These are phyloP conservation scores for Lactarius sp. DNA, from an alignment of 768 basidiomycete species.

Conservation along the genomic window DNA sequence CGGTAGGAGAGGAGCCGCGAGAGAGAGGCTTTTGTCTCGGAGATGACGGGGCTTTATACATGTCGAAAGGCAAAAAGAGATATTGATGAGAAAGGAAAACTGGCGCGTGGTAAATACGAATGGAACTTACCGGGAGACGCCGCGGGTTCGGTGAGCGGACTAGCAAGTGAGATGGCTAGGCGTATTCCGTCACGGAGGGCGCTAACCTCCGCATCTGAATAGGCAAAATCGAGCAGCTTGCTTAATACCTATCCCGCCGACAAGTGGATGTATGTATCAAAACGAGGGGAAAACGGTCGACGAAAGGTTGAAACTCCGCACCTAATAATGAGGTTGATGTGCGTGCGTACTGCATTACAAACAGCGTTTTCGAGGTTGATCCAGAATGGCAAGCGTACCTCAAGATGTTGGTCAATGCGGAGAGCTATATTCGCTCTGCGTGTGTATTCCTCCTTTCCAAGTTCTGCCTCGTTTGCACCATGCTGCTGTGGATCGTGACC, in stretches of 20 bases:
- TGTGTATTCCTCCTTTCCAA: constrained; percentile 61
- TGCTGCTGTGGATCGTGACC: constrained; percentile 62
- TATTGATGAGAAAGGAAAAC: constrained; percentile 23
- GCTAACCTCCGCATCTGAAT: constrained; percentile 62
- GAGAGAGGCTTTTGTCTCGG: constrained; percentile 28
- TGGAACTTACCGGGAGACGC: constrained; percentile 49
- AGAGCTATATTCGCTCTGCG: constrained; percentile 71
- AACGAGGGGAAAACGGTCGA: constrained; percentile 5
- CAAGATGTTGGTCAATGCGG: constrained; percentile 74
- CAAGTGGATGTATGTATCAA: constrained; percentile 3
- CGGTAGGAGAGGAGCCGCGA: constrained; percentile 38
- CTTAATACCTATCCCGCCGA: constrained; percentile 56
- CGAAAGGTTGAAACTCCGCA: constrained; percentile 26
- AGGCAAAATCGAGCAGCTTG: constrained; percentile 74
- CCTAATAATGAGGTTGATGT: constrained; percentile 13
- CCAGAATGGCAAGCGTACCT: constrained; percentile 46
- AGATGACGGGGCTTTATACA: constrained; percentile 31
- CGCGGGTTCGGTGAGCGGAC: constrained; percentile 41
- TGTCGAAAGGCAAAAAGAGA: constrained; percentile 12
- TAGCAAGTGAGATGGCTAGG: constrained; percentile 46
- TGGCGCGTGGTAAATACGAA: constrained; percentile 25
- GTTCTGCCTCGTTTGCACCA: constrained; percentile 53
- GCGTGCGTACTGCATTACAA: constrained; percentile 3
- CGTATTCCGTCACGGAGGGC: constrained; percentile 70
- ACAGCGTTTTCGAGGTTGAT: background rate